Evolutionary conservation across 2,329 filamentous ascomycete genomes (phyloP), one percentile per base, ranked within the genome.

Genomic region (Exophiala calicioides): DNA sequence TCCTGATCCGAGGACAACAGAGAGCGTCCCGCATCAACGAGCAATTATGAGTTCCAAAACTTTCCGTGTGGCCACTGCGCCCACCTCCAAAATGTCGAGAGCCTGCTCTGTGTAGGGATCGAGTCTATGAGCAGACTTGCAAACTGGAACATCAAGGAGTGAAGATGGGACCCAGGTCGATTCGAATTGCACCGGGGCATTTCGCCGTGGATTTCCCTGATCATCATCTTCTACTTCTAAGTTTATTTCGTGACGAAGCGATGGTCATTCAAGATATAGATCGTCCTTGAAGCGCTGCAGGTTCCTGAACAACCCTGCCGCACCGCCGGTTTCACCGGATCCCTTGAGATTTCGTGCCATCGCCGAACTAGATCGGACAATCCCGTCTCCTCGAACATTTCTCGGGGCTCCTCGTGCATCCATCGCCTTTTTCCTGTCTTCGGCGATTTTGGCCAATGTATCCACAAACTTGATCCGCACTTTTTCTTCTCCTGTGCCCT

Each of bases 401-500:
- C 57, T 47, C 57, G 62, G 32, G 4, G 23, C 20, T 4, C 29
- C 48, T n/a, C 42, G 42, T 23, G 47, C 44, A 20, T 76, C 75
- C 30, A 77, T 47, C 1, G 65, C 65, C 54, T 65, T 75, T 54
- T 73, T 71, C 56, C 74, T 73, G 18, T 96, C 91, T 62, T 96
- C 90, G 1, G 95, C 88, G 68, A 88, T 78, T 71, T 83, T 89
- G 24, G 83, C 82, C 59, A 98, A 66, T 40, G 79, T 78, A 55
- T 97, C 91, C 13, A 98, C 84, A 63, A 96, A 90, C 60, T 81
- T 86, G 7, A 72, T 71, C 42, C 93, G 76, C 4, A 89, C 88
- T 68, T 88, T 94, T 66, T 97, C 93, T 70, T 98, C 93, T 0
- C 88, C 86, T 2, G 93, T 96, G n/a, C 90, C 90, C 65, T 86